Evolutionary conservation across 805 yeast genomes (phyloP).

Genomic region (Brettanomyces bruxellensis): DNA sequence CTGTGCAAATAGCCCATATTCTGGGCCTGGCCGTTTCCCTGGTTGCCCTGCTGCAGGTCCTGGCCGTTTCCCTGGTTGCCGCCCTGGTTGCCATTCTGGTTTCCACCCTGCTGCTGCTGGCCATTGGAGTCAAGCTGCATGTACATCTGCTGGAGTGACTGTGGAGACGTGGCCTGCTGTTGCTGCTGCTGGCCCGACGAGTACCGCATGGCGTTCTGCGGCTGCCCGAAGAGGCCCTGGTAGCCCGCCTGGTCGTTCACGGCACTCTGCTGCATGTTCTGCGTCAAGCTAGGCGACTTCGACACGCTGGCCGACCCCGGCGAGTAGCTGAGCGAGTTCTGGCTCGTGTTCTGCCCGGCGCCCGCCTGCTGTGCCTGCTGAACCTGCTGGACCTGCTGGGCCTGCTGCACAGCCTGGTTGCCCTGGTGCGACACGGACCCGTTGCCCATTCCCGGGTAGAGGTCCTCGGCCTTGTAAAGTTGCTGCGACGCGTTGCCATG

Average conservation of each 20-base stretch:
- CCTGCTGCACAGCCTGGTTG: no score
- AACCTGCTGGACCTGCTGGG: no score
- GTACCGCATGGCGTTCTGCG: conserved; percentile 11
- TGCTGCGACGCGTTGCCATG: conserved; percentile 2
- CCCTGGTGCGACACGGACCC: background rate
- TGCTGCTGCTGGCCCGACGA: conserved; percentile 12
- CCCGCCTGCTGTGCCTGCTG: background rate
- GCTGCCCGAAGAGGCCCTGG: conserved; percentile 6
- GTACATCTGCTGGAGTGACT: conserved; percentile 4
- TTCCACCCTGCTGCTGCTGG: conserved; percentile 5
- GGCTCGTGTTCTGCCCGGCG: background rate
- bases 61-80: conserved; percentile 7
- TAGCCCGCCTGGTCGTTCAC: conserved; percentile 3
- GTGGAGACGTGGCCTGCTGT: conserved; percentile 7
- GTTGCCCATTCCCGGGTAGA: conserved; percentile 11
- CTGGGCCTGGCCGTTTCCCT: conserved; percentile 9
- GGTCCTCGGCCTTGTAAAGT: conserved; percentile 17
- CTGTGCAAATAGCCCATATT: background rate
- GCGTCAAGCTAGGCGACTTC: conserved; percentile 17
- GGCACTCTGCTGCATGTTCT: conserved; percentile 11
- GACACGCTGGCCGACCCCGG: conserved; percentile 7
- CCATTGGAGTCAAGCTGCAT: conserved; percentile 3
- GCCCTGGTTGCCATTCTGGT: background rate
- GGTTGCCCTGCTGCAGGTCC: conserved; percentile 6
- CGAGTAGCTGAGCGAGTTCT: background rate